Evolutionary conservation across 768 basidiomycete species (phyloP).

Genomic region (Tremella yokohamensis): DNA sequence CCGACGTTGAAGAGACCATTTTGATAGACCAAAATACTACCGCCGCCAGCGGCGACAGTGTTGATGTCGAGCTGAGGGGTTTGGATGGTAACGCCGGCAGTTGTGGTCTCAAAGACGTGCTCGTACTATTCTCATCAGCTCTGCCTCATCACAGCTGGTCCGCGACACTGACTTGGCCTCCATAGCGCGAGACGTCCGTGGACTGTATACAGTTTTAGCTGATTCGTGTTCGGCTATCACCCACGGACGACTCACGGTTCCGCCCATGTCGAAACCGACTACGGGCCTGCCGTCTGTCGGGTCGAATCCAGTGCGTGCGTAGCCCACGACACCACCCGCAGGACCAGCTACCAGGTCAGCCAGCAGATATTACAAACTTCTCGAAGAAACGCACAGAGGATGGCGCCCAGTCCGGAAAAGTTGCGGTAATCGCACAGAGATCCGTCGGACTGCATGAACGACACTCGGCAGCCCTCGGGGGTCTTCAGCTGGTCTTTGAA

Average conservation of each 20-base stretch:
- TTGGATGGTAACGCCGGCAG: conserved; percentile 87
- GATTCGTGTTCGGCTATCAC: no score
- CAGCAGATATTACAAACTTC: no score
- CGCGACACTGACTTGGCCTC: conserved; percentile 55
- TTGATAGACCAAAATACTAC: conserved; percentile 78
- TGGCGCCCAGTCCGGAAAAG: conserved; percentile 60
- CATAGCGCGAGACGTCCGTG: conserved; percentile 88
- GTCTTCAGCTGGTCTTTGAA: conserved; percentile 66
- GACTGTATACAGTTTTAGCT: background rate
- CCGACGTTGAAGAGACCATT: conserved; percentile 88
- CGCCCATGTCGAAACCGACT: conserved; percentile 71
- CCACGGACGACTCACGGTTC: conserved; percentile 61
- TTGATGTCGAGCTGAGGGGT: conserved; percentile 93
- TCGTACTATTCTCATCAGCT: conserved; percentile 52
- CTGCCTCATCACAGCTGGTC: no score
- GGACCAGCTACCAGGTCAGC: conserved; percentile 53
- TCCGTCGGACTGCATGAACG: conserved; percentile 86
- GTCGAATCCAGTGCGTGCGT: conserved; percentile 79
- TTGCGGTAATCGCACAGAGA: conserved; percentile 57
- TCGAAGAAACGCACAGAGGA: background rate
- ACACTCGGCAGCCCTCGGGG: conserved; percentile 56
- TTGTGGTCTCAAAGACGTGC: conserved; percentile 68
- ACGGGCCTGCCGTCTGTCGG: conserved; percentile 68
- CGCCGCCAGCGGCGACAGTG: conserved; percentile 80
- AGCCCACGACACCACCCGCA: conserved; percentile 92